Percentiles rank a stretch among this genome's conserved stretches.
phyloP scores from a whole-genome alignment of 768 basidiomycete species.

The Tulasnella sp. region DNA sequence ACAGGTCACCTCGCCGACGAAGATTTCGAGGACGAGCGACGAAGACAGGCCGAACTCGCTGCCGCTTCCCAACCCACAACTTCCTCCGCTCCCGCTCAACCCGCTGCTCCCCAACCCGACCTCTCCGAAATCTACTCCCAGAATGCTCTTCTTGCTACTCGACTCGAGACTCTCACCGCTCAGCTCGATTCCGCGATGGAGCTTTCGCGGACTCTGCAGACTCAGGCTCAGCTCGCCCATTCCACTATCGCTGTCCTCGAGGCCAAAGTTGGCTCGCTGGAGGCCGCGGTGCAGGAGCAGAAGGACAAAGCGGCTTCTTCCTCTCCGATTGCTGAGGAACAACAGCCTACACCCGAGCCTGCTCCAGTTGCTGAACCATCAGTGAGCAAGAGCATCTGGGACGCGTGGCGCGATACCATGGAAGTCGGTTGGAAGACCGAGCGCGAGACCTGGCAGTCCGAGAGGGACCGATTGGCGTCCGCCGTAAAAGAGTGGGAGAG shows the following conservation, averaged over 20 bases:
- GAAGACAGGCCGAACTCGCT: constrained; percentile 32
- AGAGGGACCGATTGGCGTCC: constrained; percentile 66
- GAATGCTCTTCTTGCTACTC: constrained; percentile 54
- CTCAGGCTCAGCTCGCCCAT: constrained; percentile 74
- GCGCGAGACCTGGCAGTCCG: constrained; percentile 76
- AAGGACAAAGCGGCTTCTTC: constrained; percentile 39
- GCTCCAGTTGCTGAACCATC: constrained; percentile 52
- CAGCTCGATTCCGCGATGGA: constrained; percentile 76
- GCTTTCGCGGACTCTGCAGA: constrained; percentile 67
- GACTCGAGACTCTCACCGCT: constrained; percentile 57
- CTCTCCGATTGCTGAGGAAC: constrained; percentile 26
- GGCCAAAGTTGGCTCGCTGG: constrained; percentile 63
- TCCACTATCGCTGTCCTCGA: constrained; percentile 66
- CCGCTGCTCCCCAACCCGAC: constrained; percentile 34
- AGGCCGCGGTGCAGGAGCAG: constrained; percentile 55
- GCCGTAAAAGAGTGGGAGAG: constrained; percentile 82
- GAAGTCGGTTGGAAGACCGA: constrained; percentile 77
- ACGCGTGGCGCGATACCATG: constrained; percentile 71
- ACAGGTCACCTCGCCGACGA: constrained; percentile 53
- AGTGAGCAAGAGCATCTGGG: constrained; percentile 38
- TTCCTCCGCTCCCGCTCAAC: constrained; percentile 32
- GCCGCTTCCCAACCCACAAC: constrained; percentile 29
- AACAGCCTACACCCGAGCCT: constrained; percentile 17
- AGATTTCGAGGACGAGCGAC: constrained; percentile 45
- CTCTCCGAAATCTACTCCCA: constrained; percentile 30